Evolutionary conservation across 805 yeast species (phyloP).

Genomic region (Crinitomyces ghanaensis): DNA sequence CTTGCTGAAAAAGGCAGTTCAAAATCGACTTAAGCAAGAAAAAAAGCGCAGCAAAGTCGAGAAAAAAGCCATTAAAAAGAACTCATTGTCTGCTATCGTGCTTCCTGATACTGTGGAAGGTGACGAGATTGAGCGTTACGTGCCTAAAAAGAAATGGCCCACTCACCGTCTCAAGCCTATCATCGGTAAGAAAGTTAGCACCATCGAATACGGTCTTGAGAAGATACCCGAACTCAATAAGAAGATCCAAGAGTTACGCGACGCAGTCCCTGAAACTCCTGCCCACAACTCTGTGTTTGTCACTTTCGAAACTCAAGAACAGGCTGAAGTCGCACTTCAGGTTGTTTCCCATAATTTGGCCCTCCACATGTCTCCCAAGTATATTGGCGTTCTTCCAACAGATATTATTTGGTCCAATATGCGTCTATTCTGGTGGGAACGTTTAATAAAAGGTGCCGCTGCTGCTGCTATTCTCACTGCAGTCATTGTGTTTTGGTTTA

Average conservation of each 20-base stretch:
- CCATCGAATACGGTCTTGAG: constrained; percentile 62
- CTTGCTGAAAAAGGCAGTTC: constrained; percentile 50
- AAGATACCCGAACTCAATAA: constrained; percentile 57
- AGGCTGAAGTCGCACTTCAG: constrained; percentile 83
- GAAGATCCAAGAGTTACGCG: constrained; percentile 51
- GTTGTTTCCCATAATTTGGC: constrained; percentile 42
- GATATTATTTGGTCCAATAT: constrained; percentile 80
- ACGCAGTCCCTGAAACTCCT: constrained; percentile 37
- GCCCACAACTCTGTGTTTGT: constrained; percentile 79
- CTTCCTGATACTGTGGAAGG: constrained; percentile 18
- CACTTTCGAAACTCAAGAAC: constrained; percentile 74
- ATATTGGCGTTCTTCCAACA: constrained; percentile 62
- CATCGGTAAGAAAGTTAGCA: constrained; percentile 75
- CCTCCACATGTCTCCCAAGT: constrained; percentile 33
- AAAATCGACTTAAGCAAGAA: constrained; percentile 49
- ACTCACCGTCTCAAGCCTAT: constrained; percentile 61
- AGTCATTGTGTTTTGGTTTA: constrained; percentile 81
- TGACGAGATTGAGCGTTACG: constrained; percentile 31
- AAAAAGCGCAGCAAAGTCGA: no score
- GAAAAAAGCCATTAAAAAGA: no score
- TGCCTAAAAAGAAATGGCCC: constrained; percentile 68
- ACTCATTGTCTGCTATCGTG: no score
- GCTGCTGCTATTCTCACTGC: constrained; percentile 52
- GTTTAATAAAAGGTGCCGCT: constrained; percentile 43
- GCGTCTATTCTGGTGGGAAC: constrained; percentile 42